phyloP scores from a whole-genome alignment of 371 early-diverging fungal genomes.

The Mucor piriformis region DNA sequence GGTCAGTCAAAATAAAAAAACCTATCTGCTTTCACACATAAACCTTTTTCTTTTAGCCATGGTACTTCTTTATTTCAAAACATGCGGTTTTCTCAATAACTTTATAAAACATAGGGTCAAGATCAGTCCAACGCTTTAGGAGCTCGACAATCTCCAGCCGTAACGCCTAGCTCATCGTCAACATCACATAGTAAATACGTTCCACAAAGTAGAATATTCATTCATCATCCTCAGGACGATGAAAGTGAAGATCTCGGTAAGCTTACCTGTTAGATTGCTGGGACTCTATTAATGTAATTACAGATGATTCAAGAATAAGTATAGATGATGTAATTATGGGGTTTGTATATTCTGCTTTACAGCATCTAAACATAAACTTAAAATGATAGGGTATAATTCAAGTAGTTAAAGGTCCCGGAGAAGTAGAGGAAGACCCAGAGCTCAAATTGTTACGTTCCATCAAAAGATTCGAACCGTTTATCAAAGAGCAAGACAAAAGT shows the following conservation, averaged over 20 bases:
- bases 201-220: background rate
- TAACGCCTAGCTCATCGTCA: conserved; percentile 8
- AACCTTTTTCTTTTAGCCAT: too few relatives aligned
- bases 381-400: conserved; percentile 22
- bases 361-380: background rate
- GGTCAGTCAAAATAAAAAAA: too few relatives aligned
- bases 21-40: too few relatives aligned
- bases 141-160: background rate
- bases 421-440: conserved; percentile 15
- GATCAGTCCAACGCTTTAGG: background rate
- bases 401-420: conserved; percentile 9
- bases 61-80: too few relatives aligned
- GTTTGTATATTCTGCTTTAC: background rate
- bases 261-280: background rate
- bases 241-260: background rate
- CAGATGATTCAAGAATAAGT: background rate
- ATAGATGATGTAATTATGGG: background rate
- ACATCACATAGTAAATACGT: background rate
- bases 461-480: conserved; percentile 27
- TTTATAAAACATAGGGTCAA: background rate
- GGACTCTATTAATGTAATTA: background rate
- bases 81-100: too few relatives aligned
- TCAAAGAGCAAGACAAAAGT: conserved; percentile 27
- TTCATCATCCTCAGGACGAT: background rate
- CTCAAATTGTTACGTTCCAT: conserved; percentile 3